Base-by-base conservation (phyloP, 768 basidiomycete species). In the Baorangia bicolor region DNA sequence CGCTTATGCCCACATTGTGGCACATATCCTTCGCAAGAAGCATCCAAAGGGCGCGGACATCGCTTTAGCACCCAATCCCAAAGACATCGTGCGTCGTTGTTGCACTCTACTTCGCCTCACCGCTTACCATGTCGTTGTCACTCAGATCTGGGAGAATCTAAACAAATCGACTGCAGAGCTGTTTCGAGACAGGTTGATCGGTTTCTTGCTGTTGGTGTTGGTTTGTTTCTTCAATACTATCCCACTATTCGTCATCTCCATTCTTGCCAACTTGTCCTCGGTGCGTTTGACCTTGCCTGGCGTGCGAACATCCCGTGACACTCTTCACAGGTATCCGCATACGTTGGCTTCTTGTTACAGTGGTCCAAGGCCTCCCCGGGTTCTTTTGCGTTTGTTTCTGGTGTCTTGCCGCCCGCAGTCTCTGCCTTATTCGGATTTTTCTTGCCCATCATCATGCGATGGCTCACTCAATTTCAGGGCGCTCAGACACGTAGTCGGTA, bases 181-280 rank as follows among this genome's bases (percentile, higher is more conserved):
- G 23, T 72, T 81, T 25, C 80, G 86, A 37, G 88, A 90, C 71
- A 82, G 79, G 64, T 73, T 78, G 31, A 73, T 89, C 25, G 96
- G 97, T n/a, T 90, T 92, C 73, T 56, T 88, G 35, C 81, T 88
- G 72, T 81, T 99, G 50, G 75, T 80, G 21, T 64, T 84, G 30
- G 84, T 98, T 45, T 95, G 93, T 72, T 94, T 94, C 77, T 84
- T 98, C 77, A 95, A 99, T 77, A 98, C 94, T 34, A 77, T 96
- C 11, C 97, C 97, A 20, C 76, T 99, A 18, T 83, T 95, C 67
- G 76, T 92, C 59, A 94, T 98, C 59, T 95, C 96, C 13, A 76
- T 93, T 59, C 77, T 97, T 48, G 94, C 97, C 62, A 98, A 99
- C 75, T 78, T 99, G 76, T 81, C 87, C 47, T 81, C 87, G 37